These are phyloP conservation scores for Cylindrodendrum hubeiense DNA, from an alignment of 2,329 filamentous ascomycete genomes.

Conservation along the genomic window DNA sequence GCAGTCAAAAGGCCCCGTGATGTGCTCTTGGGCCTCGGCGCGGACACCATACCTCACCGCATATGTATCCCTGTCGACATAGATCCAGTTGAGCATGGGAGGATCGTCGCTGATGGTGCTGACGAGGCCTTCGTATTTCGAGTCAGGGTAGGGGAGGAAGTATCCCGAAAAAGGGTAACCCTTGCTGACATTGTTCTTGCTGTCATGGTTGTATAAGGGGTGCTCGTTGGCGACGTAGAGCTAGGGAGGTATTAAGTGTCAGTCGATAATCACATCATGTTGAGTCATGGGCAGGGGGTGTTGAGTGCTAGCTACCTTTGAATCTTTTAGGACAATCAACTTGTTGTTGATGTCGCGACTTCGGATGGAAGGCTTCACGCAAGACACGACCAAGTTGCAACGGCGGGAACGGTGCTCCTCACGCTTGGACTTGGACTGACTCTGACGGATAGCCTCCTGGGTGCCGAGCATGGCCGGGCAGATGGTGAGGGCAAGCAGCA, in stretches of 20 bases:
- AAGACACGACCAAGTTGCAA: conserved; percentile 61
- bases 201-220: conserved; percentile 41
- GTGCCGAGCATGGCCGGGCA: conserved; percentile 57
- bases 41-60: conserved; percentile 61
- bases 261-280: neutral
- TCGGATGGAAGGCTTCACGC: conserved; percentile 59
- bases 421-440: conserved; percentile 58
- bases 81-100: conserved; percentile 66
- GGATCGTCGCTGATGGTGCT: conserved; percentile 62
- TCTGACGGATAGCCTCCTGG: conserved; percentile 60
- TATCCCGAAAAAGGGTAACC: conserved; percentile 69
- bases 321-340: conserved; percentile 58
- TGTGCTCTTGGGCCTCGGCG: conserved; percentile 55
- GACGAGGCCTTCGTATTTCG: conserved; percentile 59
- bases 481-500: conserved; percentile 46
- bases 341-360: conserved; percentile 59
- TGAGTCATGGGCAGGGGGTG: too few relatives aligned
- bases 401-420: conserved; percentile 62
- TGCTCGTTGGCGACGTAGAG: conserved; percentile 47
- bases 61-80: conserved; percentile 58
- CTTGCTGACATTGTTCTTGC: conserved; percentile 59
- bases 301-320: conserved; percentile 49
- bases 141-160: conserved; percentile 68
- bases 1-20: conserved; percentile 64
- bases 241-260: conserved; percentile 23